Evolutionary conservation across 805 yeast genomes (phyloP).

Genomic region (Candida caryicola): DNA sequence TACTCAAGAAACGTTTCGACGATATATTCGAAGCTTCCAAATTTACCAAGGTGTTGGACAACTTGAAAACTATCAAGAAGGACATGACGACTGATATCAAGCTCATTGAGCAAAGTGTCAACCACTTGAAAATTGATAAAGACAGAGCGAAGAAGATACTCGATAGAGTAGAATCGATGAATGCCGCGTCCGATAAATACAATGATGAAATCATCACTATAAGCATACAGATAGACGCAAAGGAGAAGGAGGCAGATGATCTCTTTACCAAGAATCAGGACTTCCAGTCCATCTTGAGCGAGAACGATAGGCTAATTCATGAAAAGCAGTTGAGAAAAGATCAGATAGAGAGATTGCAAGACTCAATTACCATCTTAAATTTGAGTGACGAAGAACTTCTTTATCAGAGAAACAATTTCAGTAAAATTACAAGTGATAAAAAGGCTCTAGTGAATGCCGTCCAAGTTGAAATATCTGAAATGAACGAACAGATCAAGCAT

Average conservation of each 20-base stretch:
- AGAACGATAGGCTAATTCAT: constrained; percentile 54
- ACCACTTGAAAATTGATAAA: constrained; percentile 70
- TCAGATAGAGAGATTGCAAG: constrained; percentile 51
- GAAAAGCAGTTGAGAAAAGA: constrained; percentile 44
- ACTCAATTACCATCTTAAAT: constrained; percentile 44
- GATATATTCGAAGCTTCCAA: constrained; percentile 95
- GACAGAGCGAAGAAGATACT: constrained; percentile 64
- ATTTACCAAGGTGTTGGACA: constrained; percentile 86
- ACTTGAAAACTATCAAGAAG: constrained; percentile 69
- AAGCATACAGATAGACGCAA: constrained; percentile 46
- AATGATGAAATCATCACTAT: constrained; percentile 47
- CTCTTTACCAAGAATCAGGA: constrained; percentile 78
- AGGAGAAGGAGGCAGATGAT: constrained; percentile 55
- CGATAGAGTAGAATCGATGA: constrained; percentile 44
- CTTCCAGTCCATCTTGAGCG: constrained; percentile 68
- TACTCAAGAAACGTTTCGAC: constrained; percentile 86
- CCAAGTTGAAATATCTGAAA: constrained; percentile 1
- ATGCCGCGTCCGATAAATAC: constrained; percentile 42
- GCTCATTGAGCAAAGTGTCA: constrained; percentile 72
- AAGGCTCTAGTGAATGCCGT: constrained; percentile 11
- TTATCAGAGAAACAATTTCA: constrained; percentile 29
- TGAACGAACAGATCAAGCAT: constrained; percentile 18
- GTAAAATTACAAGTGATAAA: constrained; percentile 17
- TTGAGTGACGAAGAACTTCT: constrained; percentile 36
- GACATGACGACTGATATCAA: constrained; percentile 75